phyloP scores from a whole-genome alignment of 306 rosid species.

The Echinosophora koreensis region DNA sequence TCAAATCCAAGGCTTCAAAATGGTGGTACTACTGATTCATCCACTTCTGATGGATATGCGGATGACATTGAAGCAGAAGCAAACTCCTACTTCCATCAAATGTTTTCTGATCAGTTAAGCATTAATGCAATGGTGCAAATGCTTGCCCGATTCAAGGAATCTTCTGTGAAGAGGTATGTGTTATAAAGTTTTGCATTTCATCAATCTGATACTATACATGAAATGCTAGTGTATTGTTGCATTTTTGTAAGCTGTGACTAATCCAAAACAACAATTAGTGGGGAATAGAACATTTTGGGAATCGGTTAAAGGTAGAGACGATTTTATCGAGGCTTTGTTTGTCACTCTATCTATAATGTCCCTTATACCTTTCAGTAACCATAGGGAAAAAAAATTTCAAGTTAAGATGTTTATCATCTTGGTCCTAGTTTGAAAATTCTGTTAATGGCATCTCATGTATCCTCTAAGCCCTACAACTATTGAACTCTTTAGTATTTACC shows the following conservation, averaged over 20 bases:
- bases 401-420: conserved; percentile 11
- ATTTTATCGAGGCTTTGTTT: conserved; percentile 5
- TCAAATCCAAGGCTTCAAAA: conserved; percentile 79
- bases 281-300: conserved; percentile 1
- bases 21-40: conserved; percentile 71
- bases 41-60: conserved; percentile 75
- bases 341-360: neutral
- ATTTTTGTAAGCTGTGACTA: neutral
- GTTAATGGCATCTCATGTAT: conserved; percentile 16
- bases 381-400: neutral
- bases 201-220: conserved; percentile 8
- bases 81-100: conserved; percentile 83
- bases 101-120: conserved; percentile 87
- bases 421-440: conserved; percentile 25
- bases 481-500: neutral
- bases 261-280: neutral
- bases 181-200: conserved; percentile 34
- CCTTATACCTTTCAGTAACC: neutral
- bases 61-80: conserved; percentile 93
- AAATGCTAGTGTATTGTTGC: neutral
- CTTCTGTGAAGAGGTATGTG: conserved; percentile 77
- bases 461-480: neutral
- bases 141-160: conserved; percentile 87
- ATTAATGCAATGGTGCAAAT: conserved; percentile 84
- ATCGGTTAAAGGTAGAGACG: conserved; percentile 11